A percentile compares a stretch with the other conserved stretches of the same genome.
Conservation (phyloP, 495 filamentous ascomycete genomes). For the Haplographium delicatum region DNA sequence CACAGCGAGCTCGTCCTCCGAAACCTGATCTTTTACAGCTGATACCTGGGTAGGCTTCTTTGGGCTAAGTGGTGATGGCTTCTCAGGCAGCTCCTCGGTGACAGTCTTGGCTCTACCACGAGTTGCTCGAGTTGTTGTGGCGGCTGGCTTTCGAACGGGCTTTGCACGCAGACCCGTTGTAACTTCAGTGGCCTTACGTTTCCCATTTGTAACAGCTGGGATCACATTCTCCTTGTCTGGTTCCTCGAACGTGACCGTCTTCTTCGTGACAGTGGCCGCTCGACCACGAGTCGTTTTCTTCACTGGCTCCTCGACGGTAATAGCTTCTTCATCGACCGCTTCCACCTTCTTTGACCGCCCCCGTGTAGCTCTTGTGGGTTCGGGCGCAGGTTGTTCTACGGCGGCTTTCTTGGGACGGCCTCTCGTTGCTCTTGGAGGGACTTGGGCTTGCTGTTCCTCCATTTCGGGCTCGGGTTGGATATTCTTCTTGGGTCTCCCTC, state of each 20-base stretch:
- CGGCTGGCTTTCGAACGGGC: constrained; percentile 33
- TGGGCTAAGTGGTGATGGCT: constrained; percentile 40
- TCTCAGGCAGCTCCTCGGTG: constrained; percentile 12
- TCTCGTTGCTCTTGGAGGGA: constrained; percentile 29
- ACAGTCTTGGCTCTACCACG: constrained; percentile 16
- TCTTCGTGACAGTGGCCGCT: constrained; percentile 37
- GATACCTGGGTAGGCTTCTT: constrained; percentile 51
- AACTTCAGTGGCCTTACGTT: constrained; percentile 24
- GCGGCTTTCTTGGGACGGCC: constrained; percentile 29
- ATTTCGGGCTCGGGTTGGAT: constrained; percentile 26
- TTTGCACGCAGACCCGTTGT: constrained; percentile 38
- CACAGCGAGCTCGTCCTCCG: constrained; percentile 50
- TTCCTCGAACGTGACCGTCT: constrained; percentile 51
- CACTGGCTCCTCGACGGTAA: constrained; percentile 25
- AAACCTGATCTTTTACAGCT: constrained; percentile 28
- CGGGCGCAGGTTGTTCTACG: constrained; percentile 21
- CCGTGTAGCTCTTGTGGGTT: constrained; percentile 32
- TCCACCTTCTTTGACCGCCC: constrained; percentile 29
- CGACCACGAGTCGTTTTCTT: constrained; percentile 29
- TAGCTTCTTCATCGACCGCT: constrained; percentile 17
- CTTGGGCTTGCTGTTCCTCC: constrained; percentile 8
- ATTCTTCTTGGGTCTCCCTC: constrained; percentile 42
- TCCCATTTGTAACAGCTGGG: constrained; percentile 17
- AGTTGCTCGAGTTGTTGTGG: constrained; percentile 18
- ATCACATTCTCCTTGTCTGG: constrained; percentile 51